phyloP scores from a whole-genome alignment of 495 filamentous ascomycete genomes.

The Penicillium waksmanii region DNA sequence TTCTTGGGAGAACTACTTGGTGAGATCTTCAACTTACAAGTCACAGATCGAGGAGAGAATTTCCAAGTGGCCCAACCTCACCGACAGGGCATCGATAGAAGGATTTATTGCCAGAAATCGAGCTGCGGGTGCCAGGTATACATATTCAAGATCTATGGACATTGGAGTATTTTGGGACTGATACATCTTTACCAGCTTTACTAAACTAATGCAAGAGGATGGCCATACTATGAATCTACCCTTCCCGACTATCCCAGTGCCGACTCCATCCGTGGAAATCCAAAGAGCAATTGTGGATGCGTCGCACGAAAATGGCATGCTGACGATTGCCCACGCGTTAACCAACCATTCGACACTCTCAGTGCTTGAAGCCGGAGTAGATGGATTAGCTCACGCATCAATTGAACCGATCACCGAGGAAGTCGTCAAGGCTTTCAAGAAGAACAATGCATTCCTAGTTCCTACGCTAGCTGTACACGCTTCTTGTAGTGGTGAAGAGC shows the following conservation, averaged over 20 bases:
- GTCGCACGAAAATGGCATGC: conserved; percentile 12
- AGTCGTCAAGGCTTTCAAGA: conserved; percentile 15
- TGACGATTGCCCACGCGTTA: conserved; percentile 14
- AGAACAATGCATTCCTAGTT: conserved; percentile 19
- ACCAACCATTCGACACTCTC: conserved; percentile 18
- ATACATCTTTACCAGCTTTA: conserved; percentile 4
- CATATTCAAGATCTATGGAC: background rate
- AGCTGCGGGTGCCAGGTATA: conserved; percentile 16
- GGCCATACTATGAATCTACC: conserved; percentile 15
- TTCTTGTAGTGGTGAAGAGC: conserved; percentile 13
- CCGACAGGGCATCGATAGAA: conserved; percentile 10
- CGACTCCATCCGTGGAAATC: conserved; percentile 15
- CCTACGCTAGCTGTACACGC: conserved; percentile 12
- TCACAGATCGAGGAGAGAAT: conserved; percentile 18
- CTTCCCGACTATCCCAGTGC: conserved; percentile 13
- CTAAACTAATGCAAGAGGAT: conserved; percentile 22
- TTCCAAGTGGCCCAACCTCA: conserved; percentile 15
- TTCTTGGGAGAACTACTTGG: background rate
- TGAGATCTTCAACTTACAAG: background rate
- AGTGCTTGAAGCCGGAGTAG: conserved; percentile 15
- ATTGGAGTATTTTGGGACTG: background rate
- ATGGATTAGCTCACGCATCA: conserved; percentile 11
- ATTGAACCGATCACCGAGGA: conserved; percentile 16
- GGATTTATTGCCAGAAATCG: conserved; percentile 13
- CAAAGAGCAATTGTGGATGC: conserved; percentile 14